Conservation (phyloP, 345 rosid species). For the Pugionium dolabratum region DNA sequence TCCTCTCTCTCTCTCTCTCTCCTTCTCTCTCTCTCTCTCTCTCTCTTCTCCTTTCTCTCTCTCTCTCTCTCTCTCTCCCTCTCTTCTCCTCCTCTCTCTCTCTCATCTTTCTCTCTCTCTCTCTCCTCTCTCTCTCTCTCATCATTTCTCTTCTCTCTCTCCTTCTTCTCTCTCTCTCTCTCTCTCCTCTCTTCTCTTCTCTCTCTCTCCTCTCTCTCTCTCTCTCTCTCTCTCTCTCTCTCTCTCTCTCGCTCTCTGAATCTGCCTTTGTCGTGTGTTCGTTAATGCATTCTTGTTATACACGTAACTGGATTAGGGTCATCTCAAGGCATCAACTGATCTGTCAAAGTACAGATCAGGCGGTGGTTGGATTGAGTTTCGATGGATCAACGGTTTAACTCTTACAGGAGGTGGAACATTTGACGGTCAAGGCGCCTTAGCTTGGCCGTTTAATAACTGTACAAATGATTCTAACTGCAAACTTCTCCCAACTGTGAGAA, state of each 20-base stretch:
- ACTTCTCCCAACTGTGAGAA: constrained; percentile 50
- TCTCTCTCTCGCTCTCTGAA: not conserved
- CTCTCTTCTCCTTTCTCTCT: not conserved
- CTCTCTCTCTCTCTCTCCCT: not conserved
- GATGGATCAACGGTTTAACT: constrained; percentile 40
- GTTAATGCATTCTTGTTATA: too few species aligned
- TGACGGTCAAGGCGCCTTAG: constrained; percentile 61
- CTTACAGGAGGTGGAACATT: constrained; percentile 58
- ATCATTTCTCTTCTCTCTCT: too few species aligned
- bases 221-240: not conserved
- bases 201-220: not conserved
- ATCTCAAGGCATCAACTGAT: constrained; percentile 46
- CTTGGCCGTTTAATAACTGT: constrained; percentile 47
- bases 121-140: not conserved
- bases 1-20: not conserved
- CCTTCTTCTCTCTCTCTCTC: not conserved
- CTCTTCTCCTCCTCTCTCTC: too few species aligned
- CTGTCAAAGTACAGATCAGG: constrained; percentile 33
- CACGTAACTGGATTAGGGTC: constrained; percentile 46
- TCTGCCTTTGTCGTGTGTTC: not conserved
- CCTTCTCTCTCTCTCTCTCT: not conserved
- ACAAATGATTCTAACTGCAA: constrained; percentile 35
- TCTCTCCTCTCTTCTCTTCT: not conserved
- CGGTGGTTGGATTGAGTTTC: constrained; percentile 51
- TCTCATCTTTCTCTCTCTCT: not conserved